A percentile compares a stretch with the other conserved stretches of the same genome.
phyloP scores from a whole-genome alignment of 441 rosid genomes.

The Melastoma candidum region DNA sequence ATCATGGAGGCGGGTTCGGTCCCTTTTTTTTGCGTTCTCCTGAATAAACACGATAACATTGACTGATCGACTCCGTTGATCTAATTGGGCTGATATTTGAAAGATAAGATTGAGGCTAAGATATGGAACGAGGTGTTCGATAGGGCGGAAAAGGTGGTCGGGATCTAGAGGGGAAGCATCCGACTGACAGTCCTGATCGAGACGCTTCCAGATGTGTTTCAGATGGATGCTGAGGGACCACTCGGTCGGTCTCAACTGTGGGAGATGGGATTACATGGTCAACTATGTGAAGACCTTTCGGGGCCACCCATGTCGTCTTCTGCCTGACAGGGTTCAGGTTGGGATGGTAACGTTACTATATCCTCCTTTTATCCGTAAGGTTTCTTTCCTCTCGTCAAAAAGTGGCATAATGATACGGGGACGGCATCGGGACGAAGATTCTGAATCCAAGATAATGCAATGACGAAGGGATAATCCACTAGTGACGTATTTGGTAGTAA shows the following conservation, averaged over 20 bases:
- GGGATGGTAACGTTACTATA: slow-evolving; percentile 48
- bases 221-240: slow-evolving; percentile 82
- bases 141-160: slow-evolving; percentile 72
- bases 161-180: slow-evolving; percentile 78
- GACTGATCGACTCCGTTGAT: not conserved
- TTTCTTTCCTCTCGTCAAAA: not conserved
- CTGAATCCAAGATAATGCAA: too few species aligned
- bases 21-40: slow-evolving; percentile 41
- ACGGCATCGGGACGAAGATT: too few species aligned
- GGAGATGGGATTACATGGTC: slow-evolving; percentile 94
- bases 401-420: too few species aligned
- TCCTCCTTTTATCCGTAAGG: not conserved
- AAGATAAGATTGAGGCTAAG: slow-evolving; percentile 64
- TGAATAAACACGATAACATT: not conserved
- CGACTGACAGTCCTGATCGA: slow-evolving; percentile 84
- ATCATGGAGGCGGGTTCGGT: slow-evolving; percentile 70
- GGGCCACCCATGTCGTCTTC: slow-evolving; percentile 63
- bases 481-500: too few species aligned
- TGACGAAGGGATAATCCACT: too few species aligned
- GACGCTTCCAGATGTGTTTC: slow-evolving; percentile 91
- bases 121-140: slow-evolving; percentile 87
- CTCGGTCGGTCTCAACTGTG: slow-evolving; percentile 81
- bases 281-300: slow-evolving; percentile 94
- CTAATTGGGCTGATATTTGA: not conserved
- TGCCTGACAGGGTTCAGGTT: slow-evolving; percentile 73